A percentile compares a stretch with the other conserved stretches of the same genome.
phyloP scores from a whole-genome alignment of 768 basidiomycete species.

The Suillus subaureus region DNA sequence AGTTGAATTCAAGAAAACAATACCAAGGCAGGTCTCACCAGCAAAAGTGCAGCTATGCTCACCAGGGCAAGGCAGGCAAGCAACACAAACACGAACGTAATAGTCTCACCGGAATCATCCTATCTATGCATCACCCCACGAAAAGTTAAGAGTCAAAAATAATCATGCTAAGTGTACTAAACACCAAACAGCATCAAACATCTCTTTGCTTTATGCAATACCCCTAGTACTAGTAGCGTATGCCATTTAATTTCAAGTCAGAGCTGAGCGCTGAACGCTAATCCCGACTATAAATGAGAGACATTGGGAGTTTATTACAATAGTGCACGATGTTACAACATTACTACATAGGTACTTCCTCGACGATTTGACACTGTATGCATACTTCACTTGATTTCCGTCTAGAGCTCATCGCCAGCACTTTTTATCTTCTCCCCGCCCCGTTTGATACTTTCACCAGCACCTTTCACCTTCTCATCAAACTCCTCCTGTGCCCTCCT shows the following conservation, averaged over 20 bases:
- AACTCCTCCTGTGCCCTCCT: conserved; percentile 29
- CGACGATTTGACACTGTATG: neutral
- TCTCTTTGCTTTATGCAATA: neutral
- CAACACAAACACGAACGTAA: neutral
- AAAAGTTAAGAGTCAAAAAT: neutral
- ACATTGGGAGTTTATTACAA: neutral
- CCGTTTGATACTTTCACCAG: conserved; percentile 23
- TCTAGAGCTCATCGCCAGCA: conserved; percentile 38
- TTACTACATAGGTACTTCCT: neutral
- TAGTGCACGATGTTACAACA: neutral
- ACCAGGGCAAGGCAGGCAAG: neutral
- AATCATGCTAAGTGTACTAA: neutral
- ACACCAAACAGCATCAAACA: conserved; percentile 2
- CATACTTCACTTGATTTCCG: conserved; percentile 17
- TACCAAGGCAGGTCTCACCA: neutral
- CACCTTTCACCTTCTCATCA: conserved; percentile 25
- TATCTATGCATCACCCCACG: neutral
- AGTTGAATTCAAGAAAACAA: neutral
- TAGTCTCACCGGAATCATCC: neutral
- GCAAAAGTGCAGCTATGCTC: neutral
- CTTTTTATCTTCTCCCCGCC: conserved; percentile 27
- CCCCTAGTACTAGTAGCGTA: neutral
- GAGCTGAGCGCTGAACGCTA: too few relatives aligned
- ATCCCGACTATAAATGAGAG: too few relatives aligned
- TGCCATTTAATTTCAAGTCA: too few relatives aligned